A percentile compares a stretch with the other conserved stretches of the same genome.
These are phyloP conservation scores for Claviceps capensis DNA, from an alignment of 2,329 filamentous ascomycete genomes.

Conservation along the genomic window DNA sequence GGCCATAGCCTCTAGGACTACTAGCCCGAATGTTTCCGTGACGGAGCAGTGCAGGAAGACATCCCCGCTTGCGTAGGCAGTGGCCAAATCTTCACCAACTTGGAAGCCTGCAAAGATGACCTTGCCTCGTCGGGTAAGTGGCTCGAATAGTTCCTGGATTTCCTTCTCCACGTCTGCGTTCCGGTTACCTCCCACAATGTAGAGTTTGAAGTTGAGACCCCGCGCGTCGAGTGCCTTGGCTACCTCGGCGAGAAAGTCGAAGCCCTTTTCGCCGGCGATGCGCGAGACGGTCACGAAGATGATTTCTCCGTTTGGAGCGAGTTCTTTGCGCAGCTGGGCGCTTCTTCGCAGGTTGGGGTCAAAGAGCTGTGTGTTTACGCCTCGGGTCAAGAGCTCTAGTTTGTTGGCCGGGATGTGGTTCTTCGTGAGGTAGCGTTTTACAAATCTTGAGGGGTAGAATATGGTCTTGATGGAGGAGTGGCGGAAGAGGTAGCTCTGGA, in stretches of 20 bases:
- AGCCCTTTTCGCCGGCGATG: constrained; percentile 57
- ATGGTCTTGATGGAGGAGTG: constrained; percentile 48
- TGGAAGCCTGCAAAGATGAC: constrained; percentile 56
- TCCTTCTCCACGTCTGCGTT: constrained; percentile 48
- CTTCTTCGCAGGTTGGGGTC: constrained; percentile 35
- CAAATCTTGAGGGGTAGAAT: constrained; percentile 54
- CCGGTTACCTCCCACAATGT: constrained; percentile 55
- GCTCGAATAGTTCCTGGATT: constrained; percentile 44
- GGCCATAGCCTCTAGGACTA: constrained; percentile 58
- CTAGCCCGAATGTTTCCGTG: constrained; percentile 58
- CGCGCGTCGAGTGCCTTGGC: constrained; percentile 39
- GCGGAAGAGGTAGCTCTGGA: constrained; percentile 54
- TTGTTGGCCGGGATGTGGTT: constrained; percentile 42
- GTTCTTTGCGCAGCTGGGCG: constrained; percentile 33
- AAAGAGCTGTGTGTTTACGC: constrained; percentile 52
- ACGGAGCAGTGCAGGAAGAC: constrained; percentile 60
- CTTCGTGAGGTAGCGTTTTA: constrained; percentile 44
- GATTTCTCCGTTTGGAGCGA: constrained; percentile 49
- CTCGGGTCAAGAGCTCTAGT: constrained; percentile 47
- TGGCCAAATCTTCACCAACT: constrained; percentile 45
- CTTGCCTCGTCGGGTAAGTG: constrained; percentile 31
- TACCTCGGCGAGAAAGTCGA: constrained; percentile 49
- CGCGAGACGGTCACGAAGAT: constrained; percentile 54
- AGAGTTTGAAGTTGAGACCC: constrained; percentile 46
- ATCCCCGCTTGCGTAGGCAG: constrained; percentile 53